A percentile compares a stretch with the other conserved stretches of the same genome.
These are phyloP conservation scores for Colletotrichum endophyticum DNA, from an alignment of 2,329 filamentous ascomycete genomes.

Conservation along the genomic window DNA sequence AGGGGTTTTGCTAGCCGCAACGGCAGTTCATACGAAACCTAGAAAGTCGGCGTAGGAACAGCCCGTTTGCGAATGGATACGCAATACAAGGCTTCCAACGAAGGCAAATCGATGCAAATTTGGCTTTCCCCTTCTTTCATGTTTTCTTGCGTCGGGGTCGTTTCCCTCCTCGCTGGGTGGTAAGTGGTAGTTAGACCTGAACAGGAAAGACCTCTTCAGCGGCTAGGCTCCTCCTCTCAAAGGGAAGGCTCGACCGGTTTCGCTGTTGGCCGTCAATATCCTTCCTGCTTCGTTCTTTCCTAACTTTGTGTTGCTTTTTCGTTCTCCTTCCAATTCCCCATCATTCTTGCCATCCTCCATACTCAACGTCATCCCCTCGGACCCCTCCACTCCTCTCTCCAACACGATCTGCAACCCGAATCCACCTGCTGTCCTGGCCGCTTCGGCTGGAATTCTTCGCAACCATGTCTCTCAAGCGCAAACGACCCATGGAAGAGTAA, in stretches of 20 bases:
- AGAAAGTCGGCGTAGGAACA: rapidly evolving
- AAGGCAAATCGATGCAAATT: neutral
- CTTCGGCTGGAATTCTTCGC: neutral
- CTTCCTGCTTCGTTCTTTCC: neutral
- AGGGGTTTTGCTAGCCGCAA: too few species aligned
- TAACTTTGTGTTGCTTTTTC: too few species aligned
- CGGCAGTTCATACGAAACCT: neutral
- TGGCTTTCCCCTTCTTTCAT: neutral
- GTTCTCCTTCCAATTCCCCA: neutral
- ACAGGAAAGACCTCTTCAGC: neutral
- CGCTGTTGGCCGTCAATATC: rapidly evolving
- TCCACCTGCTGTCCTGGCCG: neutral
- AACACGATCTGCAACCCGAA: neutral
- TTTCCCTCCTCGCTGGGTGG: too few species aligned
- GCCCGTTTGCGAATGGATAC: neutral
- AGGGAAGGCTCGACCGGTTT: neutral
- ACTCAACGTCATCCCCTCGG: neutral
- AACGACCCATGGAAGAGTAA: neutral
- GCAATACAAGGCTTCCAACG: neutral
- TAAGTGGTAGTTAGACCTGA: too few species aligned
- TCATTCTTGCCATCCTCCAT: neutral
- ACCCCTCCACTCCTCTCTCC: too few species aligned
- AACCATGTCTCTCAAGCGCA: neutral
- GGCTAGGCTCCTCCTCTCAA: neutral
- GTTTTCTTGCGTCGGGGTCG: too few species aligned